These are phyloP conservation scores for Penicillium sp. DNA, from an alignment of 2,329 filamentous ascomycete genomes.

Conservation along the genomic window DNA sequence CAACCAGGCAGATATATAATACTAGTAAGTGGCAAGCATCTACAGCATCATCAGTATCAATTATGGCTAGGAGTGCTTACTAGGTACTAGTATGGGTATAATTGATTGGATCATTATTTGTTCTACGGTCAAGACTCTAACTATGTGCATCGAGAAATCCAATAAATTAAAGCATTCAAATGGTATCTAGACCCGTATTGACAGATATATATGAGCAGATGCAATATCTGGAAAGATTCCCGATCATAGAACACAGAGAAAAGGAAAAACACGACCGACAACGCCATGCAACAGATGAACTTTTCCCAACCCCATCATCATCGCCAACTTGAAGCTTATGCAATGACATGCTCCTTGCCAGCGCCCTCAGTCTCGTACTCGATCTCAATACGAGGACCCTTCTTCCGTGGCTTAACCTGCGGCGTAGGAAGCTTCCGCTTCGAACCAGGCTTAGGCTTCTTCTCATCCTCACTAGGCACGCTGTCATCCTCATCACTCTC, in stretches of 20 bases:
- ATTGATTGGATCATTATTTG: no score
- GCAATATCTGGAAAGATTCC: constrained; percentile 43
- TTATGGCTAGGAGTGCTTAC: no score
- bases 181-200: constrained; percentile 20
- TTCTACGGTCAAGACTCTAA: no score
- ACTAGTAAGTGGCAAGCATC: no score
- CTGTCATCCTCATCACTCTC: constrained; percentile 53
- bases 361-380: constrained; percentile 76
- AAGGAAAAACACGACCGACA: constrained; percentile 28
- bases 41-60: no score
- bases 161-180: not conserved
- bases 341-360: constrained; percentile 54
- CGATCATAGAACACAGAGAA: constrained; percentile 28
- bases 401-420: constrained; percentile 62
- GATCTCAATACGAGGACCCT: constrained; percentile 70
- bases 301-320: constrained; percentile 25
- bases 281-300: constrained; percentile 40
- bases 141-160: not conserved
- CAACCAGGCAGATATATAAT: no score
- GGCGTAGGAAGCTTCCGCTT: constrained; percentile 63
- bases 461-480: constrained; percentile 49
- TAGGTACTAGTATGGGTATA: no score
- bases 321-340: constrained; percentile 31
- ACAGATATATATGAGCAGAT: constrained; percentile 28
- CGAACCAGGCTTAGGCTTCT: constrained; percentile 49